Evolutionary conservation across 2,329 filamentous ascomycete species (phyloP).

Genomic region (Sclerotinia trifoliorum): DNA sequence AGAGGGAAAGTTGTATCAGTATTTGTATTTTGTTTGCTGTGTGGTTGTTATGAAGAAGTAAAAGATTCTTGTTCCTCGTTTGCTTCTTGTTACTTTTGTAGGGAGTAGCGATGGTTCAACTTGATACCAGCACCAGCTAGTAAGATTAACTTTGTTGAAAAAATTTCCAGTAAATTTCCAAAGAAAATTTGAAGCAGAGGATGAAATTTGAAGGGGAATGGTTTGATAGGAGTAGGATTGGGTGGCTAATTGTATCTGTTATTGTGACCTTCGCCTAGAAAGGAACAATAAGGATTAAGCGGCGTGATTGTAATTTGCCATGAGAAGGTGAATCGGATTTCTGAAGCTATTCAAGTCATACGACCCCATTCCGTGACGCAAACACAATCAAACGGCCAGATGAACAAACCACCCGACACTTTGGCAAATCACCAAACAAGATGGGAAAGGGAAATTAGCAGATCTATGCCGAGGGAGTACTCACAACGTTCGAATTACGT

Average conservation of each 20-base stretch:
- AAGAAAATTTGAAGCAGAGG: neutral
- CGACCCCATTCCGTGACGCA: constrained; percentile 2
- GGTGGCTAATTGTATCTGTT: neutral
- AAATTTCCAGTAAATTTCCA: neutral
- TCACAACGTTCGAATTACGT: constrained; percentile 13
- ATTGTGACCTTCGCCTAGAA: neutral
- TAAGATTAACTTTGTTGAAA: constrained; percentile 5
- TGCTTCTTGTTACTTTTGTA: constrained; percentile 8
- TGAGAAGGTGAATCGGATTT: constrained; percentile 10
- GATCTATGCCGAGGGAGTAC: constrained; percentile 2
- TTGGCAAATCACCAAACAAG: neutral
- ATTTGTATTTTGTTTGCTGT: constrained; percentile 20
- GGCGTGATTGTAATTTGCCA: neutral
- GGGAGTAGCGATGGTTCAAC: constrained; percentile 14
- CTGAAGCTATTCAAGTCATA: constrained; percentile 19
- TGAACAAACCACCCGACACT: neutral
- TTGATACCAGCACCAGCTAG: constrained; percentile 17
- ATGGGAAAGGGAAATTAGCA: neutral
- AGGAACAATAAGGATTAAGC: constrained; percentile 6
- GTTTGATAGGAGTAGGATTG: neutral
- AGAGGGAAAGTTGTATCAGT: constrained; percentile 25
- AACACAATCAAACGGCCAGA: constrained; percentile 2
- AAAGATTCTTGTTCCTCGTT: neutral
- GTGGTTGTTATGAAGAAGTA: neutral
- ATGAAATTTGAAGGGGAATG: constrained; percentile 8